Evolutionary conservation across 208 protist genomes (phyloP), one percentile per base, ranked within the genome.

Genomic region (Trypanosoma theileri): DNA sequence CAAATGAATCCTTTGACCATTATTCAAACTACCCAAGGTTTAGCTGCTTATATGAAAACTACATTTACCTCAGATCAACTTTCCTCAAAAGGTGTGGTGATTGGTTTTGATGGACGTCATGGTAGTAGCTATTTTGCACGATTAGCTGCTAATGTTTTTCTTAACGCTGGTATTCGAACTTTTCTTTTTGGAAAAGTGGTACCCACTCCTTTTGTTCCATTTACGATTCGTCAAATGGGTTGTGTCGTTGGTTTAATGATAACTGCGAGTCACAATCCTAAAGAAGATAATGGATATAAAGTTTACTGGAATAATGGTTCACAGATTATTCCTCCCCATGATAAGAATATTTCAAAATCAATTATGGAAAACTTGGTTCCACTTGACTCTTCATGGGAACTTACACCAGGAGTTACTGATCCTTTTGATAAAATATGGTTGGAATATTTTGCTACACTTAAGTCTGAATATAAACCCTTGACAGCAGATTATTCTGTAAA

Each of bases 261-360:
- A 40, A 99, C 98, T n/a, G 98, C 98, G 22, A 98, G 94, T 56
- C 98, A 99, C 84, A 99, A 99, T 84, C 98, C 98, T 16, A 99
- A 99, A 80, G 74, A 96, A 31, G 97, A 99, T 88, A 99, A 99
- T 81, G 98, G 98, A 24, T 99, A 99, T 81, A 99, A 99, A 80
- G 94, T 99, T 13, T 99, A 99, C 80, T 99, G 97, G 94, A 59
- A 75, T 4, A 98, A 98, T 78, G 97, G 96, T 21, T 85, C 86
- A 12, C 95, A 98, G 79, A 98, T 99, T 70, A 88, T 98, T 57
- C 46, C 91, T 17, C 98, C 98, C 16, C 82, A 93, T 66, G 98
- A 99, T 73, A 76, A 75, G n/a, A 85, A 72, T 21, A 99, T 99
- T 73, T 73, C 89, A 14, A 63, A 58, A 19, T 9, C 54, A 28